Conservation (phyloP, 225 moss, liverwort and hornwort species). For the Physcomitrellopsis africana region DNA sequence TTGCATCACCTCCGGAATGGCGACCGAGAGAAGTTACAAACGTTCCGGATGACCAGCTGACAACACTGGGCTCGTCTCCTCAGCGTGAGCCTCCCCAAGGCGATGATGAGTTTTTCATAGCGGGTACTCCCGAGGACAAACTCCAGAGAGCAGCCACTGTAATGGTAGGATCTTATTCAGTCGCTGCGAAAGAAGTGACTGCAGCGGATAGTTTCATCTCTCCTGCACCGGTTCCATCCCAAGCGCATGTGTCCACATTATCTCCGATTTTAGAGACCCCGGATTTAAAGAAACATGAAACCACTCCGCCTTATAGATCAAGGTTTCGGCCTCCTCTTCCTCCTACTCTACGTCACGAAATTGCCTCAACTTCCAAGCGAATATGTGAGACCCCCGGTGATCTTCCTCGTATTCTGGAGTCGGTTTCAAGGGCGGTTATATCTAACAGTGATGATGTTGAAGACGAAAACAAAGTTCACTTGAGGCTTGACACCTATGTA, state of each 20-base stretch:
- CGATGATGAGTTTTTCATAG: slow-evolving; percentile 49
- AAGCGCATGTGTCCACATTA: slow-evolving; percentile 23
- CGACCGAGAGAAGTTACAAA: slow-evolving; percentile 22
- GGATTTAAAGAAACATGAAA: slow-evolving; percentile 34
- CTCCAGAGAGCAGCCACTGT: slow-evolving; percentile 44
- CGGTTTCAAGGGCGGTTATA: slow-evolving; percentile 22
- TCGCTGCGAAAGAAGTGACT: background rate
- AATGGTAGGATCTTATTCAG: slow-evolving; percentile 25
- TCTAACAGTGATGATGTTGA: slow-evolving; percentile 38
- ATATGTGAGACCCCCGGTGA: slow-evolving; percentile 35
- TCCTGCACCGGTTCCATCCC: slow-evolving; percentile 34
- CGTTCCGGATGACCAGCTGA: slow-evolving; percentile 32
- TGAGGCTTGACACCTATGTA: slow-evolving; percentile 1
- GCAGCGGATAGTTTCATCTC: slow-evolving; percentile 33
- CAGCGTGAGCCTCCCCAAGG: background rate
- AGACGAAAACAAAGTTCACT: slow-evolving; percentile 32
- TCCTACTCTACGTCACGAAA: slow-evolving; percentile 31
- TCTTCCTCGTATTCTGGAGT: slow-evolving; percentile 31
- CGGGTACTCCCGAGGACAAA: slow-evolving; percentile 65
- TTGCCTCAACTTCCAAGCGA: slow-evolving; percentile 40
- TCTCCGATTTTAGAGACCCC: slow-evolving; percentile 63
- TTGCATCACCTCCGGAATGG: slow-evolving; percentile 55
- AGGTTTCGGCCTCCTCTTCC: slow-evolving; percentile 48
- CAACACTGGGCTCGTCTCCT: slow-evolving; percentile 3
- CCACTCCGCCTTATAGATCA: slow-evolving; percentile 45